A percentile compares a stretch with the other conserved stretches of the same genome.
Conservation (phyloP, 345 rosid genomes). For the Melaleuca quinquenervia region DNA sequence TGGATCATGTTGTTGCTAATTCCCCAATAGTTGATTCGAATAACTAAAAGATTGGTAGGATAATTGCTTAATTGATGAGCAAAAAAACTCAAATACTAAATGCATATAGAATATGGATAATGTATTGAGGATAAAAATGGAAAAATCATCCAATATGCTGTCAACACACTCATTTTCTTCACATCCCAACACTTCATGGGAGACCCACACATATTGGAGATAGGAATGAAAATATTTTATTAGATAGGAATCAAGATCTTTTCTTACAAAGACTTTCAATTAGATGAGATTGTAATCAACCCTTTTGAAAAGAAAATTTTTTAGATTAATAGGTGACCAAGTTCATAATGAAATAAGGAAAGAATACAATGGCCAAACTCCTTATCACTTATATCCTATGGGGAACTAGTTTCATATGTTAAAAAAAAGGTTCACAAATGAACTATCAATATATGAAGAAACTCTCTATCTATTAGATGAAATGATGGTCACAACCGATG, state of each 20-base stretch:
- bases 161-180: not conserved
- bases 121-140: not conserved
- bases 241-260: not conserved
- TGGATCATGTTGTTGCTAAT: not conserved
- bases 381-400: not conserved
- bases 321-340: too few relatives aligned
- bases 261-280: not conserved
- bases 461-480: too few relatives aligned
- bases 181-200: not conserved
- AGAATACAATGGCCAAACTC: not conserved
- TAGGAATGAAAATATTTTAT: too few relatives aligned
- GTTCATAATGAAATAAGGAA: too few relatives aligned
- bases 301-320: too few relatives aligned
- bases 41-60: not conserved
- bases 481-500: too few relatives aligned
- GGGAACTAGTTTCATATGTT: not conserved
- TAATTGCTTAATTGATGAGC: not conserved
- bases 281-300: too few relatives aligned
- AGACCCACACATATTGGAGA: not conserved
- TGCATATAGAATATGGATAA: not conserved
- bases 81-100: not conserved
- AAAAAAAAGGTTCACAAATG: not conserved
- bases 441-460: too few relatives aligned
- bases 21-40: too few relatives aligned
- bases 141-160: not conserved